These are phyloP conservation scores for Colletotrichum tropicicola DNA, from an alignment of 2,329 filamentous ascomycete species.

Conservation along the genomic window DNA sequence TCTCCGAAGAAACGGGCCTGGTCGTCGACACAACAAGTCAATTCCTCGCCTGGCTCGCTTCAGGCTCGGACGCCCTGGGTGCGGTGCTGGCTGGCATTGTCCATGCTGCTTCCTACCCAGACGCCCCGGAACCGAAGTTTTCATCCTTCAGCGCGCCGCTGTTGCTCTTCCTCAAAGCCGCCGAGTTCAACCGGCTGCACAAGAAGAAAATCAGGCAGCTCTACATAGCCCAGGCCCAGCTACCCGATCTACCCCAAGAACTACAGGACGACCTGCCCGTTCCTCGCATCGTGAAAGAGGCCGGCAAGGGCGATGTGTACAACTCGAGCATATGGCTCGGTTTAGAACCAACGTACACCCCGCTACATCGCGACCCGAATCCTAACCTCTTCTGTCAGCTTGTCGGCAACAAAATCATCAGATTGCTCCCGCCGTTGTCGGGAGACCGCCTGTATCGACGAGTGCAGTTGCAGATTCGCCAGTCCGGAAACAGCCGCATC, in stretches of 20 bases:
- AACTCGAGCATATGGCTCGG: slow-evolving; percentile 90
- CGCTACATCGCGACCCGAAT: slow-evolving; percentile 92
- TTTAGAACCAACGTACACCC: slow-evolving; percentile 85
- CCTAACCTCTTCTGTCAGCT: slow-evolving; percentile 92
- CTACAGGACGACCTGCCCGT: slow-evolving; percentile 74
- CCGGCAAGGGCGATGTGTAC: slow-evolving; percentile 87
- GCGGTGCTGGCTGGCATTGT: slow-evolving; percentile 42
- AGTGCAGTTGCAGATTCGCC: slow-evolving; percentile 52
- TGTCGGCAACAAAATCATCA: slow-evolving; percentile 74
- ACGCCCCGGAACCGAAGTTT: slow-evolving; percentile 49
- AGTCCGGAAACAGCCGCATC: slow-evolving; percentile 58
- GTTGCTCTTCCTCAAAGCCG: slow-evolving; percentile 67
- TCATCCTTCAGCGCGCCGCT: slow-evolving; percentile 69
- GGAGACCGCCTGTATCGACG: slow-evolving; percentile 72
- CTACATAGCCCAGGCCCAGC: slow-evolving; percentile 86
- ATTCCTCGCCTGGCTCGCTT: slow-evolving; percentile 29
- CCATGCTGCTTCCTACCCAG: slow-evolving; percentile 35
- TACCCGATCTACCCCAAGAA: slow-evolving; percentile 71
- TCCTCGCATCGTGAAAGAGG: slow-evolving; percentile 68
- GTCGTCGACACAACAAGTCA: slow-evolving; percentile 3
- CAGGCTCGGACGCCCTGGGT: slow-evolving; percentile 35
- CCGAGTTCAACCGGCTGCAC: slow-evolving; percentile 54
- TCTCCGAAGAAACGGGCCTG: slow-evolving; percentile 9
- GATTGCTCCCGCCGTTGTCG: slow-evolving; percentile 71
- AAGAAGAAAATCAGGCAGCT: slow-evolving; percentile 51